Conservation (phyloP, 306 rosid species). For the Gillenia trifoliata region DNA sequence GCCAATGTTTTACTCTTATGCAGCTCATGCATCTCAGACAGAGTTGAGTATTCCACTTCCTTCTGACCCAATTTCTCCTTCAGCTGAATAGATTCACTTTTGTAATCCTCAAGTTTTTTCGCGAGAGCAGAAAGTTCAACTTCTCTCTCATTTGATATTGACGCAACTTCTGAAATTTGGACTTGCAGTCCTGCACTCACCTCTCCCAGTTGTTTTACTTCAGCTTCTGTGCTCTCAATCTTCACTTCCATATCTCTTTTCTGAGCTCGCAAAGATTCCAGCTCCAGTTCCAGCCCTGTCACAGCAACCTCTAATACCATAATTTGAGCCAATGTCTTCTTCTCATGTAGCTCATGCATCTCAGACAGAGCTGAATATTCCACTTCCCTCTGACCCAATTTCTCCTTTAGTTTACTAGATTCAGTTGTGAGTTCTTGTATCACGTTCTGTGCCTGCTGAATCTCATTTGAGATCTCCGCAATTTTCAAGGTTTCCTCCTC, state of each 20-base stretch:
- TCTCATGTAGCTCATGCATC: slow-evolving; percentile 47
- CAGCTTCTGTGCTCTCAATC: slow-evolving; percentile 36
- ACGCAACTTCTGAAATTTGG: slow-evolving; percentile 50
- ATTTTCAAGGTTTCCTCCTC: slow-evolving; percentile 55
- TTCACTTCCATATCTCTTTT: slow-evolving; percentile 42
- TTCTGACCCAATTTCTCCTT: slow-evolving; percentile 47
- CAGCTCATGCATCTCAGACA: slow-evolving; percentile 51
- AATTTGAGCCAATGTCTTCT: slow-evolving; percentile 41
- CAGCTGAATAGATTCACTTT: slow-evolving; percentile 34
- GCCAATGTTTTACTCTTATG: slow-evolving; percentile 43
- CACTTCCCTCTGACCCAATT: slow-evolving; percentile 38
- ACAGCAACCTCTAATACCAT: slow-evolving; percentile 39
- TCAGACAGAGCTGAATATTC: slow-evolving; percentile 50
- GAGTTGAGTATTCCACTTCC: slow-evolving; percentile 45
- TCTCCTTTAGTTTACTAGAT: slow-evolving; percentile 46
- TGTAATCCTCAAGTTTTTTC: slow-evolving; percentile 39
- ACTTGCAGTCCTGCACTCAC: slow-evolving; percentile 31
- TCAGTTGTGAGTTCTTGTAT: slow-evolving; percentile 48
- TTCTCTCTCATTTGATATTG: slow-evolving; percentile 43
- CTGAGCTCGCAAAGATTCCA: slow-evolving; percentile 42
- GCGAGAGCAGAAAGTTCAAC: slow-evolving; percentile 36
- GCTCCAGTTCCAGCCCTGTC: slow-evolving; percentile 34
- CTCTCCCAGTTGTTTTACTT: slow-evolving; percentile 46
- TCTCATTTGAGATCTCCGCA: slow-evolving; percentile 44
- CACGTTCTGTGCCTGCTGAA: slow-evolving; percentile 41